phyloP scores from a whole-genome alignment of 768 basidiomycete genomes.

The Leccinum ochraceum region DNA sequence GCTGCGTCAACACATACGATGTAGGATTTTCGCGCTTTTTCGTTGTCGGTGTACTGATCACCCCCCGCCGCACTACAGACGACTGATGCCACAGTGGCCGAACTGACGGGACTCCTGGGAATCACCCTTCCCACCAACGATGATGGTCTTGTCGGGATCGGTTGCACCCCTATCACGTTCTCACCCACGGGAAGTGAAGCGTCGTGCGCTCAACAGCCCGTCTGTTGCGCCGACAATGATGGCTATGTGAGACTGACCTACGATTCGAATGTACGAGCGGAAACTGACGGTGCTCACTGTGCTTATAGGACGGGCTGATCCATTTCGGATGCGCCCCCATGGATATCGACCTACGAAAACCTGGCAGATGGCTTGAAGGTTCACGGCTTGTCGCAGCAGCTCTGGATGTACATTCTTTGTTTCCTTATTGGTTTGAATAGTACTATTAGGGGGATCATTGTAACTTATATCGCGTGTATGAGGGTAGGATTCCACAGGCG shows the following conservation, averaged over 20 bases:
- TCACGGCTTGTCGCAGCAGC: neutral
- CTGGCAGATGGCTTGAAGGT: neutral
- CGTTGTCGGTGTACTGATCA: neutral
- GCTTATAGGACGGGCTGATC: slow-evolving; percentile 10
- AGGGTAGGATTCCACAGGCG: neutral
- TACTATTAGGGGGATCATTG: neutral
- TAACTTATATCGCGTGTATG: neutral
- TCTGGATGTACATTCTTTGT: neutral
- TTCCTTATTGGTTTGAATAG: neutral
- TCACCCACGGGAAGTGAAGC: neutral
- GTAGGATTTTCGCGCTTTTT: neutral
- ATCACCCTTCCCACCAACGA: neutral
- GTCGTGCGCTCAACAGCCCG: slow-evolving; percentile 12
- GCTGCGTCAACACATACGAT: slow-evolving; percentile 7
- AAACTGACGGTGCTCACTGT: neutral
- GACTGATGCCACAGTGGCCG: neutral
- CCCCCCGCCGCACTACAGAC: neutral
- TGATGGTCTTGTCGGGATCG: slow-evolving; percentile 4
- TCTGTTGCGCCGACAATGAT: slow-evolving; percentile 20
- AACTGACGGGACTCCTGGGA: slow-evolving; percentile 4
- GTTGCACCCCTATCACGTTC: slow-evolving; percentile 5
- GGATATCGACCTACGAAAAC: neutral
- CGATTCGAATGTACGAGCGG: neutral
- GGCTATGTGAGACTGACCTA: slow-evolving; percentile 5
- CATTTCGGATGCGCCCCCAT: slow-evolving; percentile 16